Evolutionary conservation across 257 asterid genomes (phyloP).

Genomic region (Haberlea rhodopensis): DNA sequence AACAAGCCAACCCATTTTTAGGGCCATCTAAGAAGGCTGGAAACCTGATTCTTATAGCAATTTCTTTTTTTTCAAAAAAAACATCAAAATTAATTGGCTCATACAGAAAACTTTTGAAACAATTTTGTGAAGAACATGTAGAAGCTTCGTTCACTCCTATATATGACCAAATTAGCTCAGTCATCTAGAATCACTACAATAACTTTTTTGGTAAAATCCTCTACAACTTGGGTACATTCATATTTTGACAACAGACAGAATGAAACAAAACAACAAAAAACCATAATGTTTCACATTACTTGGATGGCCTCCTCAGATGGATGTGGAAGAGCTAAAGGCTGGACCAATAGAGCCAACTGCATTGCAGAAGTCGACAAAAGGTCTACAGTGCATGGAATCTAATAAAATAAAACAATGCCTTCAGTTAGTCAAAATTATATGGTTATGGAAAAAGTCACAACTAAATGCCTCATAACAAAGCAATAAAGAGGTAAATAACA

Average conservation of each 20-base stretch:
- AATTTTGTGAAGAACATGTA: not conserved
- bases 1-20: not conserved
- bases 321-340: slow-evolving; percentile 96
- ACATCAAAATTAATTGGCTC: not conserved
- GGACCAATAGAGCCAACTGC: slow-evolving; percentile 94
- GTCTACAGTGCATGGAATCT: slow-evolving; percentile 96
- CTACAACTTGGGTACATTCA: not conserved
- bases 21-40: not conserved
- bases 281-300: slow-evolving; percentile 42
- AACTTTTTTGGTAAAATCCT: too few species aligned
- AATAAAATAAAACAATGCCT: slow-evolving; percentile 26
- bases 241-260: slow-evolving; percentile 20
- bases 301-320: slow-evolving; percentile 97
- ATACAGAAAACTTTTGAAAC: not conserved
- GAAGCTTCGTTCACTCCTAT: not conserved
- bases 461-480: not conserved
- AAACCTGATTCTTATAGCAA: not conserved
- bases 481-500: slow-evolving; percentile 10
- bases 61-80: too few species aligned
- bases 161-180: not conserved
- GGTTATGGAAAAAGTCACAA: slow-evolving; percentile 14
- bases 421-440: slow-evolving; percentile 28
- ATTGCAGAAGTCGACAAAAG: slow-evolving; percentile 92
- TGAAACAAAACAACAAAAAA: not conserved
- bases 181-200: not conserved